These are phyloP conservation scores for Blastobotrys illinoisensis DNA, from an alignment of 1,139 yeast species.

Conservation along the genomic window DNA sequence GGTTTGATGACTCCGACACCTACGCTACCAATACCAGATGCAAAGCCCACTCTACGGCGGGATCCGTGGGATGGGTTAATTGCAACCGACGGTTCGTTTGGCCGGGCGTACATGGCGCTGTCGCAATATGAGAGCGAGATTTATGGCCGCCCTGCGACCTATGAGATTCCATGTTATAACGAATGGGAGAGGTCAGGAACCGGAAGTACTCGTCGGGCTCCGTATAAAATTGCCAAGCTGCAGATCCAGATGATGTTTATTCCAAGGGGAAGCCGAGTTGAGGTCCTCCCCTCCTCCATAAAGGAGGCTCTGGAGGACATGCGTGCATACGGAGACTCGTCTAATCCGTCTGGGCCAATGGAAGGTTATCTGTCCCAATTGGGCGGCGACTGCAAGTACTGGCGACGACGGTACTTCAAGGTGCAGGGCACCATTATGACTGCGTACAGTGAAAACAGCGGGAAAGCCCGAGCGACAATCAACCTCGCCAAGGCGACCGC, in stretches of 20 bases:
- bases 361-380: constrained; percentile 68
- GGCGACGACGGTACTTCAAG: constrained; percentile 60
- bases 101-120: constrained; percentile 63
- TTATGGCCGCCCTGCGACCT: constrained; percentile 47
- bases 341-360: constrained; percentile 18
- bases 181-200: constrained; percentile 60
- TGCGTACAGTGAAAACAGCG: constrained; percentile 59
- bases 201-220: constrained; percentile 39
- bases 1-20: neutral
- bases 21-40: neutral
- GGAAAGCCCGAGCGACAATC: constrained; percentile 63
- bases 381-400: constrained; percentile 68
- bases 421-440: constrained; percentile 55
- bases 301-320: constrained; percentile 41
- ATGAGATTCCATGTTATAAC: constrained; percentile 61
- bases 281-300: constrained; percentile 50
- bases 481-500: constrained; percentile 57
- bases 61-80: constrained; percentile 32
- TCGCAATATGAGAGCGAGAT: constrained; percentile 52
- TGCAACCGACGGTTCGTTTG: constrained; percentile 87
- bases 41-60: constrained; percentile 7
- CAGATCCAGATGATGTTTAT: constrained; percentile 68
- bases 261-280: constrained; percentile 45
- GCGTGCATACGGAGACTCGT: constrained; percentile 13
- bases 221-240: constrained; percentile 59